A percentile compares a stretch with the other conserved stretches of the same genome.
phyloP scores from a whole-genome alignment of 148 eudicot species.

The Pouteria glomerata region DNA sequence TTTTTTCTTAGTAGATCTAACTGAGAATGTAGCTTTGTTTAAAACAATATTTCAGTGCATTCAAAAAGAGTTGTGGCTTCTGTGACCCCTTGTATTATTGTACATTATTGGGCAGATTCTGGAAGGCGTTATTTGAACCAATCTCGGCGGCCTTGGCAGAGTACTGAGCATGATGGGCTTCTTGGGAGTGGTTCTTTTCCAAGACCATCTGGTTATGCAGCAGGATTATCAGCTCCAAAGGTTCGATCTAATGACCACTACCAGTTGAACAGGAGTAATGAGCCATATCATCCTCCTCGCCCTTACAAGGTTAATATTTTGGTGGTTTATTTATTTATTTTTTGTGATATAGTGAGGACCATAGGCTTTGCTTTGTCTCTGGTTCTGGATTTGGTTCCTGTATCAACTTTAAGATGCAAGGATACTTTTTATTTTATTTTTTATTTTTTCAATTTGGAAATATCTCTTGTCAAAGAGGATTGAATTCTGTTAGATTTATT shows the following conservation, averaged over 20 bases:
- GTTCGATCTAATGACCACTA: slow-evolving; percentile 48
- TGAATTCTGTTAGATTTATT: slow-evolving; percentile 6
- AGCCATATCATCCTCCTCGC: slow-evolving; percentile 98
- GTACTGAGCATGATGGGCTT: slow-evolving; percentile 93
- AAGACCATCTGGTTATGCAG: slow-evolving; percentile 71
- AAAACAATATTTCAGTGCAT: neutral
- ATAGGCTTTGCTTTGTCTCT: neutral
- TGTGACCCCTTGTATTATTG: neutral
- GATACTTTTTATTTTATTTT: neutral
- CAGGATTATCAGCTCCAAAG: slow-evolving; percentile 55
- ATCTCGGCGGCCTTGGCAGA: slow-evolving; percentile 69
- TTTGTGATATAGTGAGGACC: slow-evolving; percentile 1
- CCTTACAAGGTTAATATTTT: slow-evolving; percentile 68
- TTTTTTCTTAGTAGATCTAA: neutral
- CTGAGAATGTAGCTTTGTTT: neutral
- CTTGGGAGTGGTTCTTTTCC: slow-evolving; percentile 98
- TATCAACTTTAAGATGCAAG: neutral
- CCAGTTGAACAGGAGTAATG: slow-evolving; percentile 66
- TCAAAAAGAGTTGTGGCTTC: neutral
- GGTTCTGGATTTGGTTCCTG: slow-evolving; percentile 6
- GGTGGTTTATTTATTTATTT: slow-evolving; percentile 4
- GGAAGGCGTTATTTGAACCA: slow-evolving; percentile 62
- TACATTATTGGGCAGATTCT: slow-evolving; percentile 41
- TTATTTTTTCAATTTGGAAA: neutral
- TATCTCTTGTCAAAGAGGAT: neutral